Conservation (phyloP, 2,329 filamentous ascomycete species). For the Blastomyces parvus region DNA sequence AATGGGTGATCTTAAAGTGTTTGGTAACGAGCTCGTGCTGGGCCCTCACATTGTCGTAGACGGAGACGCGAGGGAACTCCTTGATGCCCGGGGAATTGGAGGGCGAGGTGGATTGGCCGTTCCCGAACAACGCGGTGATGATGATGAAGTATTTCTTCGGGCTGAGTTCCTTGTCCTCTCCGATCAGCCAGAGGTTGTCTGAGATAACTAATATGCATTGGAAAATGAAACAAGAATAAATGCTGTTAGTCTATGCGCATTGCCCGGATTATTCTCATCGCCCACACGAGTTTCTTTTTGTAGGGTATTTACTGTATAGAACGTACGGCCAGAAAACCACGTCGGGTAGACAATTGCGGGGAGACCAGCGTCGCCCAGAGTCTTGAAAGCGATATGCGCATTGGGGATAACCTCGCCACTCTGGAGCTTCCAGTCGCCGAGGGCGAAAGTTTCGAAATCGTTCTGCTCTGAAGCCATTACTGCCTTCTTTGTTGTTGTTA, state of each 20-base stretch:
- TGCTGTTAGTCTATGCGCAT: neutral
- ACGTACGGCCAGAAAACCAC: conserved; percentile 57
- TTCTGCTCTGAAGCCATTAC: neutral
- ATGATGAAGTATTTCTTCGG: conserved; percentile 60
- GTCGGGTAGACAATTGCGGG: conserved; percentile 67
- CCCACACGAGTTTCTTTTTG: neutral
- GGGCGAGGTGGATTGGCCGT: conserved; percentile 58
- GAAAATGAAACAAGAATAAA: neutral
- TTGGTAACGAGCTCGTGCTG: conserved; percentile 58
- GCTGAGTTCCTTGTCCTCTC: conserved; percentile 53
- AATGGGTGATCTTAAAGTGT: conserved; percentile 50
- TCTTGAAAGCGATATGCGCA: conserved; percentile 68
- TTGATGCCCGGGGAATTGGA: conserved; percentile 48
- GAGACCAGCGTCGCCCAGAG: conserved; percentile 52
- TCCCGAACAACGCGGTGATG: conserved; percentile 59
- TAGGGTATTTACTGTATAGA: neutral
- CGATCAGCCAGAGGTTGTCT: conserved; percentile 68
- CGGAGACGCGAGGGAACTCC: conserved; percentile 53
- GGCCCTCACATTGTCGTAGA: conserved; percentile 61
- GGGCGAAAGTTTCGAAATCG: conserved; percentile 44
- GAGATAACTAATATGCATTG: conserved; percentile 41
- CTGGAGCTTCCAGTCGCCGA: conserved; percentile 59
- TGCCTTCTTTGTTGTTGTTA: neutral
- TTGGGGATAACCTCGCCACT: conserved; percentile 52
- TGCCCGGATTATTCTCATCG: neutral